Evolutionary conservation across 2,329 filamentous ascomycete species (phyloP).

Genomic region (Fusarium mundagurra): DNA sequence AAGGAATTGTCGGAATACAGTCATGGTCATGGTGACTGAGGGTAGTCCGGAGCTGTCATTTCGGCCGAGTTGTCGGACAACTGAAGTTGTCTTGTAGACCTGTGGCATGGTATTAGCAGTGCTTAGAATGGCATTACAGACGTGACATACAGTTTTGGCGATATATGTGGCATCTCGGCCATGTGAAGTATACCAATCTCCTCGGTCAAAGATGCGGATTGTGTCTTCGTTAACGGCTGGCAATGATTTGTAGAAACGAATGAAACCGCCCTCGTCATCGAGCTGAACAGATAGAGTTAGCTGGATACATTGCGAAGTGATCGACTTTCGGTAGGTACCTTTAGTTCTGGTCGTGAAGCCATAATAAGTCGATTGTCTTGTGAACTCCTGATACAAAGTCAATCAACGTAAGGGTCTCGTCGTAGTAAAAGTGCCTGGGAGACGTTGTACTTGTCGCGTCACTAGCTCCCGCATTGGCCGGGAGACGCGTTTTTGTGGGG

Average conservation of each 20-base stretch:
- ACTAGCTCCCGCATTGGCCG: conserved; percentile 30
- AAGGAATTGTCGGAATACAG: conserved; percentile 94
- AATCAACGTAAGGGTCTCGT: conserved; percentile 3
- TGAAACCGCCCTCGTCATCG: conserved; percentile 97
- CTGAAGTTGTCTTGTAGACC: conserved; percentile 98
- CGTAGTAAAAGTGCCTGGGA: conserved; percentile 7
- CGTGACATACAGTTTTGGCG: conserved; percentile 70
- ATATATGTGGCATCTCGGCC: conserved; percentile 87
- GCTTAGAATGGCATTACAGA: neutral
- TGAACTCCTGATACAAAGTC: conserved; percentile 11
- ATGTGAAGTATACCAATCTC: conserved; percentile 96
- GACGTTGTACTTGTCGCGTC: conserved; percentile 38
- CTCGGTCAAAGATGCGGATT: conserved; percentile 90
- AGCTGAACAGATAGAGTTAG: conserved; percentile 63
- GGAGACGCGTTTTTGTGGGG: conserved; percentile 43
- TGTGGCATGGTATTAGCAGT: conserved; percentile 45
- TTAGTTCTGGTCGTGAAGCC: conserved; percentile 77
- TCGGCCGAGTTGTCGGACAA: conserved; percentile 87
- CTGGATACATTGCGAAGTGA: neutral
- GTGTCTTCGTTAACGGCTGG: conserved; percentile 76
- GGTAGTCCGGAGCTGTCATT: conserved; percentile 85
- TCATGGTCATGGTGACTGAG: conserved; percentile 94
- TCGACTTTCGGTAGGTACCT: conserved; percentile 56
- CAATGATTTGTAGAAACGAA: conserved; percentile 93
- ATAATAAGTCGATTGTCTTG: conserved; percentile 54